Evolutionary conservation across 768 basidiomycete genomes (phyloP).

Genomic region (Gloeophyllum trabeum): DNA sequence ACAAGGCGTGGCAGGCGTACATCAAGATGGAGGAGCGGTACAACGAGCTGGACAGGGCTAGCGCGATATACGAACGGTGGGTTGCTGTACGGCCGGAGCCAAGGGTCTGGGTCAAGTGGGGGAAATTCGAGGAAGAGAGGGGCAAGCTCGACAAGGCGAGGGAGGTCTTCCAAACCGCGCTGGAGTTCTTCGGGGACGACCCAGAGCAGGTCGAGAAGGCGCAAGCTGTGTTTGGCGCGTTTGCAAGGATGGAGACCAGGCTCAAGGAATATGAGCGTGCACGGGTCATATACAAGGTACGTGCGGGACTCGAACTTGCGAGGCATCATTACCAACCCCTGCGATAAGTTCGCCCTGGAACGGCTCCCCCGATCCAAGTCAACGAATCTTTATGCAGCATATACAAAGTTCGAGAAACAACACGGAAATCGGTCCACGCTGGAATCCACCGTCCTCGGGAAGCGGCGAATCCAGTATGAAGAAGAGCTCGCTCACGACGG

Average conservation of each 20-base stretch:
- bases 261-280: conserved; percentile 96
- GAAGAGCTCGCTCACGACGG: conserved; percentile 89
- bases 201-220: conserved; percentile 64
- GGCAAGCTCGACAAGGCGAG: conserved; percentile 50
- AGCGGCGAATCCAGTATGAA: conserved; percentile 97
- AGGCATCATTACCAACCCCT: conserved; percentile 1
- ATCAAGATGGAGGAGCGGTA: conserved; percentile 97
- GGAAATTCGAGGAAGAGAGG: conserved; percentile 54
- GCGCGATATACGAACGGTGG: conserved; percentile 89
- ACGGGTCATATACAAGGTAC: conserved; percentile 91
- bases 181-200: conserved; percentile 55
- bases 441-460: conserved; percentile 90
- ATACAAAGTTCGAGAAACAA: conserved; percentile 97
- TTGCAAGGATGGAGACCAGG: conserved; percentile 96
- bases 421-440: conserved; percentile 83
- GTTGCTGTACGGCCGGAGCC: conserved; percentile 61
- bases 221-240: conserved; percentile 85
- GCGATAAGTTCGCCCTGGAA: conserved; percentile 78
- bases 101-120: conserved; percentile 56
- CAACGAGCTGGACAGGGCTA: conserved; percentile 83
- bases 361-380: conserved; percentile 92
- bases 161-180: conserved; percentile 55
- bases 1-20: conserved; percentile 99
- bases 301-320: conserved; percentile 7
- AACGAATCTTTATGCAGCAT: conserved; percentile 75